A percentile compares a stretch with the other conserved stretches of the same genome.
Conservation (phyloP, 2,329 filamentous ascomycete species). For the Epichloe bromicola region DNA sequence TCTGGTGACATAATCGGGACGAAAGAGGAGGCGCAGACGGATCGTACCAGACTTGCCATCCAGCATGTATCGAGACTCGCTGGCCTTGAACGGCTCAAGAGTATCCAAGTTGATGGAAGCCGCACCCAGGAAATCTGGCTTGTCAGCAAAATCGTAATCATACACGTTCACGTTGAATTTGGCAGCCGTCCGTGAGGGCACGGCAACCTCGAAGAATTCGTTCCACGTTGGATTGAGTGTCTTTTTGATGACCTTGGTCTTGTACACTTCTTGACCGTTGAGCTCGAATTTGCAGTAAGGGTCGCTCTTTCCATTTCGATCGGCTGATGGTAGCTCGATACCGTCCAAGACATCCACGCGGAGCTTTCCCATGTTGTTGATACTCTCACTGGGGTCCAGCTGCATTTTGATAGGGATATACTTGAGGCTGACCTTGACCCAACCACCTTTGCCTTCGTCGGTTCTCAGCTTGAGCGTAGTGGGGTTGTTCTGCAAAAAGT, state of each 20-base stretch:
- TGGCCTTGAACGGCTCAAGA: slow-evolving; percentile 73
- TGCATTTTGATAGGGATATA: slow-evolving; percentile 92
- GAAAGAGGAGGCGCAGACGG: slow-evolving; percentile 77
- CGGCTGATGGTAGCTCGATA: slow-evolving; percentile 76
- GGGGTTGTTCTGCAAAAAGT: slow-evolving; percentile 59
- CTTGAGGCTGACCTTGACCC: slow-evolving; percentile 81
- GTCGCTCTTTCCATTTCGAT: slow-evolving; percentile 93
- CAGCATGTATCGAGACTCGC: slow-evolving; percentile 61
- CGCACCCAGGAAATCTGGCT: slow-evolving; percentile 78
- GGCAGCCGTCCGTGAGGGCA: slow-evolving; percentile 74
- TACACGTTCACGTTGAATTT: slow-evolving; percentile 75
- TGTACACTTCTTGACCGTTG: slow-evolving; percentile 81
- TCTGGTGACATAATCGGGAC: slow-evolving; percentile 79
- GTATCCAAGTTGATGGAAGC: slow-evolving; percentile 62
- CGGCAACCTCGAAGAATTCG: slow-evolving; percentile 76
- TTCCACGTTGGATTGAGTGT: slow-evolving; percentile 92
- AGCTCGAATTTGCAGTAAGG: slow-evolving; percentile 92
- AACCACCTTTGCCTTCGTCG: slow-evolving; percentile 61
- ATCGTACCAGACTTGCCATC: slow-evolving; percentile 84
- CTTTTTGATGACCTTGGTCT: slow-evolving; percentile 95
- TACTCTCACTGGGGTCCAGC: slow-evolving; percentile 87
- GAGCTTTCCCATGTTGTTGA: slow-evolving; percentile 96
- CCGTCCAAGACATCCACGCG: slow-evolving; percentile 89
- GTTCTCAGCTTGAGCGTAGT: slow-evolving; percentile 70
- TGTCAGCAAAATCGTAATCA: slow-evolving; percentile 95